Base-by-base conservation (phyloP, 805 yeast species). In the Ogataea pilisensis region DNA sequence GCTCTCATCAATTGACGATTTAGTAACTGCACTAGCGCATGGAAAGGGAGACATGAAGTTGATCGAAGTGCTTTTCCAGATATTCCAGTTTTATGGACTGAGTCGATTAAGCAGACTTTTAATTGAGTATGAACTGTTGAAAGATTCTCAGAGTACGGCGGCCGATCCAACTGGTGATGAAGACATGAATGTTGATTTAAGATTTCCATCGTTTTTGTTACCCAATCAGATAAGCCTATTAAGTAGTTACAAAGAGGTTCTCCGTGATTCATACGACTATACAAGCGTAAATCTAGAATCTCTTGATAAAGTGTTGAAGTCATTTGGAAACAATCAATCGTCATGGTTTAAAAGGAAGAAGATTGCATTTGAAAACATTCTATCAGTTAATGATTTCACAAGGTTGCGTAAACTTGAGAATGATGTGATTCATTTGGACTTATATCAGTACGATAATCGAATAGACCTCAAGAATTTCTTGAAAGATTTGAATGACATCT, bases 11-110 rank as follows among this genome's bases (percentile, higher is more conserved):
- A 54, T 84, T 19, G 84, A 78, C 39, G 91, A 86, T 55, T 63
- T 89, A 43, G 63, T 78, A 4, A 77, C 77, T 18, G 78, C 91
- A 1, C 63, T 85, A 14, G 69, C 76, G 27, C 82, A 82, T 57
- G 78, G 78, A 18, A 87, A 81, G 41, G 84, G 81, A 0, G 95
- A 85, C 53, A 68, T 72, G 11, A 62, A 70, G 5, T 65, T 82
- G 1, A 67, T 81, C 5, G 64, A 69, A 5, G 55, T 78, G 0
- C 57, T 85, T 22, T 66, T 70, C 17, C 72, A 76, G 17, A 58
- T 84, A 2, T 80, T 78, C 45, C 45, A 63, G 7, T 72, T 70
- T 50, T 69, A 82, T 37, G 71, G 69, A 5, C 66, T 72, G 22
- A 56, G 61, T 8, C 68, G 77, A 42, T 58, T 84, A 21, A 69